These are phyloP conservation scores for Perkinsus olseni DNA, from an alignment of 169 alveolate species.

Conservation along the genomic window DNA sequence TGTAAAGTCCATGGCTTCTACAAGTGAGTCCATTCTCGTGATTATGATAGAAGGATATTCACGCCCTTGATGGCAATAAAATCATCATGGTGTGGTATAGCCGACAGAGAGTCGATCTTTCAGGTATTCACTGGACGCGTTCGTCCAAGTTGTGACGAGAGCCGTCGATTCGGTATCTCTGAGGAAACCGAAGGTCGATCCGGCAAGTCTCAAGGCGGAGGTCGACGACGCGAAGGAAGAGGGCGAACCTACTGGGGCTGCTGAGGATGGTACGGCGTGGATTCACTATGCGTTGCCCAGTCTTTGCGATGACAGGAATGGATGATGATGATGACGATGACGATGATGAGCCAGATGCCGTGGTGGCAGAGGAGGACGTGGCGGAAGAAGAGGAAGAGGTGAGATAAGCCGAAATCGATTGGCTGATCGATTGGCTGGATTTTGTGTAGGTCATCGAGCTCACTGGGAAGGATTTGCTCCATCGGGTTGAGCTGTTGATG, in stretches of 20 bases:
- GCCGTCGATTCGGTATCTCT: constrained; percentile 84
- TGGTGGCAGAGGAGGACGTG: constrained; percentile 19
- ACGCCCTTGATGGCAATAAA: no score
- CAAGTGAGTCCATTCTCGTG: constrained; percentile 13
- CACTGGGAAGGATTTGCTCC: constrained; percentile 48
- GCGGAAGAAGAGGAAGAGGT: constrained; percentile 37
- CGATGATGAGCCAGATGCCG: background rate
- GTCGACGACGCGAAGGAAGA: constrained; percentile 11
- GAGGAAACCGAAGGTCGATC: constrained; percentile 51
- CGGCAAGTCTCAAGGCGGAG: constrained; percentile 30
- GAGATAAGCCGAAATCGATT: constrained; percentile 37
- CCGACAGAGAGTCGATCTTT: no score
- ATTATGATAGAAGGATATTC: no score
- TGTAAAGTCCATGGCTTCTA: constrained; percentile 83
- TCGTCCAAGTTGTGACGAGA: constrained; percentile 80
- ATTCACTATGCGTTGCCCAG: no score
- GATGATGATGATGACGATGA: background rate
- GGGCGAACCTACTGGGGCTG: constrained; percentile 7
- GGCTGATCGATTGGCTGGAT: constrained; percentile 2
- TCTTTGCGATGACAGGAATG: background rate
- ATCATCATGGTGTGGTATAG: no score
- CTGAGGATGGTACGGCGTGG: background rate
- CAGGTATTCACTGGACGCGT: constrained; percentile 84
- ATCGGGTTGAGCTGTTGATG: constrained; percentile 70
- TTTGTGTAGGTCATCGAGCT: constrained; percentile 56